Percentiles rank a stretch among this genome's conserved stretches.
Evolutionary conservation across 306 rosid species (phyloP).

Genomic region (Dicorynia guianensis): DNA sequence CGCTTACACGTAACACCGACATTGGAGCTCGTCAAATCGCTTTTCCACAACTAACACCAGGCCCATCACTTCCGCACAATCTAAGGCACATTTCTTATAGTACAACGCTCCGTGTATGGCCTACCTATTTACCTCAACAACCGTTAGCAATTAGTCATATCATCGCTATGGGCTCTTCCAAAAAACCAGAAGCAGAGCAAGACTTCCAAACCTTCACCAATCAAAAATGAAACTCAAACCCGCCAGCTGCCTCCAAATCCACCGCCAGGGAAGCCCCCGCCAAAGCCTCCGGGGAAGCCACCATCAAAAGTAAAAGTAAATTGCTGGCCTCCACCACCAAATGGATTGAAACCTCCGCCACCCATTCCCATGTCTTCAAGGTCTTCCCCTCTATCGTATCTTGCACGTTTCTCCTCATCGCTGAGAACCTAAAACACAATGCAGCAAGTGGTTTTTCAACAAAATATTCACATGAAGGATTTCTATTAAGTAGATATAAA

Average conservation of each 20-base stretch:
- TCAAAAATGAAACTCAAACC: conserved; percentile 82
- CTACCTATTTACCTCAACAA: conserved; percentile 49
- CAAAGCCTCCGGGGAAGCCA: conserved; percentile 70
- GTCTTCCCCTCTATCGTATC: conserved; percentile 96
- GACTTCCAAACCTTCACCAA: conserved; percentile 34
- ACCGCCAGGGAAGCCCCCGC: conserved; percentile 69
- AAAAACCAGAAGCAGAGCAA: background rate
- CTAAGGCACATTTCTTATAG: conserved; percentile 40
- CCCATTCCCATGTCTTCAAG: conserved; percentile 87
- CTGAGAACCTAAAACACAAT: conserved; percentile 72
- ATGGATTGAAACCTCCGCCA: conserved; percentile 88
- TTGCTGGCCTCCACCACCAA: conserved; percentile 82
- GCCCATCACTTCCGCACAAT: conserved; percentile 31
- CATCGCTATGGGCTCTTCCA: conserved; percentile 45
- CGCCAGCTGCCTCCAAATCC: conserved; percentile 70
- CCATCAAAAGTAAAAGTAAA: conserved; percentile 75
- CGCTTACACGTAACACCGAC: conserved; percentile 18
- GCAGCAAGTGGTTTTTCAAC: conserved; percentile 30
- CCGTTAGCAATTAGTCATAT: conserved; percentile 59
- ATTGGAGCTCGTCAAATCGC: conserved; percentile 46
- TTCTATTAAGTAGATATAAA: background rate
- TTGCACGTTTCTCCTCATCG: conserved; percentile 89
- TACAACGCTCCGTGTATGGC: conserved; percentile 49
- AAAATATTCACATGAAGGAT: conserved; percentile 13
- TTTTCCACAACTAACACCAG: conserved; percentile 44